Evolutionary conservation across 495 filamentous ascomycete species (phyloP).

Genomic region (Corynascus novoguineensis): DNA sequence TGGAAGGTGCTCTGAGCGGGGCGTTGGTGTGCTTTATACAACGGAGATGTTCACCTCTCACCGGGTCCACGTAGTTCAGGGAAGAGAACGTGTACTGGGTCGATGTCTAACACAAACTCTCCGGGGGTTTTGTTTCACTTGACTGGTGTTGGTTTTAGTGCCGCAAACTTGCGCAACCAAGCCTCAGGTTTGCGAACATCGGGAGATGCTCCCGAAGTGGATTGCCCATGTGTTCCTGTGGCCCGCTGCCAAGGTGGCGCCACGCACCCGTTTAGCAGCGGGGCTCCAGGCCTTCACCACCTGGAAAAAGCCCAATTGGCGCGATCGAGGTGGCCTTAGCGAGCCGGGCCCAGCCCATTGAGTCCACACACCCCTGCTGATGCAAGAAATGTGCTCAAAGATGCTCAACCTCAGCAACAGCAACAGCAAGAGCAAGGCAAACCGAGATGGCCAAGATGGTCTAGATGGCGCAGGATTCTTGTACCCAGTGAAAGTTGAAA

Average conservation of each 20-base stretch:
- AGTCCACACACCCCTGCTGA: constrained; percentile 6
- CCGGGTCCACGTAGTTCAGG: no score
- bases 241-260: constrained; percentile 4
- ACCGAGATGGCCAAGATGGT: not conserved
- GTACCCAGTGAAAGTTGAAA: not conserved
- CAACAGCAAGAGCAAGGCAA: not conserved
- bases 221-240: constrained; percentile 1
- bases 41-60: no score
- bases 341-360: not conserved
- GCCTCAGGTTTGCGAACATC: not conserved
- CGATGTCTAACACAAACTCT: no score
- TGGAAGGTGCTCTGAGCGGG: no score
- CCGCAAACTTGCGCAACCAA: not conserved
- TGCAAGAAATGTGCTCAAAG: constrained; percentile 28
- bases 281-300: not conserved
- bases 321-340: not conserved
- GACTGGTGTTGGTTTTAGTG: not conserved
- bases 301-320: constrained; percentile 1
- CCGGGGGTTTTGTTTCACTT: constrained; percentile 7
- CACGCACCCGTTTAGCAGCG: not conserved
- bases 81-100: no score
- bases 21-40: no score
- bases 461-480: no score
- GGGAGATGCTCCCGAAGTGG: constrained; percentile 16
- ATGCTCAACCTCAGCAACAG: constrained; percentile 16